These are phyloP conservation scores for Cymbidium sinense DNA, from an alignment of 106 monocot species.

Conservation along the genomic window DNA sequence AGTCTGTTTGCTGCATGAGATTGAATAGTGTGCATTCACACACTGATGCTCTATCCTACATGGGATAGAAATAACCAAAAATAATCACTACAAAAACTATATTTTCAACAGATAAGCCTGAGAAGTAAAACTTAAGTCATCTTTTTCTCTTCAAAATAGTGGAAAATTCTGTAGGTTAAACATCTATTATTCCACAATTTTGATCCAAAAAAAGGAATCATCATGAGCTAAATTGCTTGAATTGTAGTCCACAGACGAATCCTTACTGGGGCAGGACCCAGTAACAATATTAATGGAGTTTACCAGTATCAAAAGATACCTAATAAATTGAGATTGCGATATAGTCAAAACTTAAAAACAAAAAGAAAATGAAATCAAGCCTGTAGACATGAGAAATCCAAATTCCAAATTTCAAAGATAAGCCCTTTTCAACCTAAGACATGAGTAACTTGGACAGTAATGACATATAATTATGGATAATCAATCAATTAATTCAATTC, in stretches of 20 bases:
- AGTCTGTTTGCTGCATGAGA: background rate
- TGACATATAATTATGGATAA: background rate
- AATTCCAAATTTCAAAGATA: background rate
- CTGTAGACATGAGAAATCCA: background rate
- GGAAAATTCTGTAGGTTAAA: background rate
- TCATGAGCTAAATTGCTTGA: background rate
- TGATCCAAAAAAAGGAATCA: background rate
- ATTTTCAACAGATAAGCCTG: background rate
- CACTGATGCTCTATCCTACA: background rate
- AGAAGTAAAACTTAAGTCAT: background rate
- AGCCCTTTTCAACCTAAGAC: background rate
- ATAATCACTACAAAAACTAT: background rate
- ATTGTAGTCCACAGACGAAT: background rate
- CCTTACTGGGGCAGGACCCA: background rate
- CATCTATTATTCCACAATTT: background rate
- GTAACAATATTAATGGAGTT: background rate
- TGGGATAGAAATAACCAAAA: background rate
- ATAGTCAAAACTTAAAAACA: background rate
- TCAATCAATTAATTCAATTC: background rate
- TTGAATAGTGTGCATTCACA: background rate
- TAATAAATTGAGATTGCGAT: background rate
- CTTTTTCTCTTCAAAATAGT: background rate
- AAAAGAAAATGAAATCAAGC: background rate
- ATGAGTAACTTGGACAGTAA: background rate
- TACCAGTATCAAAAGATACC: background rate